Evolutionary conservation across 805 yeast genomes (phyloP).

Genomic region (Starmerella vaccinii): DNA sequence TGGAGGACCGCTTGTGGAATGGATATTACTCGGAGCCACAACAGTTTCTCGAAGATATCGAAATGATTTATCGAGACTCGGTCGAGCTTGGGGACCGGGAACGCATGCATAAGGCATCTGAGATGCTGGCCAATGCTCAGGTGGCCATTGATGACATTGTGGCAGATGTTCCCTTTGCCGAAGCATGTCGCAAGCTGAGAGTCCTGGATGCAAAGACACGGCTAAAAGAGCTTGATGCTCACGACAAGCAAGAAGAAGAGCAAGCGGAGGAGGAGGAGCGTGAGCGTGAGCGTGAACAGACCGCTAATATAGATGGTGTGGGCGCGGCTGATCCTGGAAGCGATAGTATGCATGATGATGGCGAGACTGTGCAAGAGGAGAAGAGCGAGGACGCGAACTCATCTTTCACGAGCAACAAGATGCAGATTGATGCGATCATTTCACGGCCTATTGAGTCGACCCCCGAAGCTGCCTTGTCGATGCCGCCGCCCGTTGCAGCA

Average conservation of each 20-base stretch:
- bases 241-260: neutral
- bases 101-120: constrained; percentile 68
- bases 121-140: constrained; percentile 92
- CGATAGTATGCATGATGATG: no score
- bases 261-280: neutral
- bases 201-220: constrained; percentile 23
- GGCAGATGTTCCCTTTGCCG: constrained; percentile 50
- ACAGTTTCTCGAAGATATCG: constrained; percentile 77
- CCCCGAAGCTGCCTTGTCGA: neutral
- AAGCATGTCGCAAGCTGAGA: constrained; percentile 60
- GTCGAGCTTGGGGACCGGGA: constrained; percentile 71
- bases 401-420: neutral
- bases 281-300: neutral
- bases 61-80: constrained; percentile 72
- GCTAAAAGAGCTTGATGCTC: constrained; percentile 9
- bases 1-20: constrained; percentile 94
- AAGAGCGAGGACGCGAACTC: no score
- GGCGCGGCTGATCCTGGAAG: neutral
- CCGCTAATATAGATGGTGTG: no score
- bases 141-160: constrained; percentile 84
- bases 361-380: no score
- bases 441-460: neutral
- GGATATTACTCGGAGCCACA: constrained; percentile 89
- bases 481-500: no score
- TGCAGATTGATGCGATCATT: neutral